Evolutionary conservation across 1,284 basidiomycete genomes (phyloP).

Genomic region (Cryptococcus maquisensis): DNA sequence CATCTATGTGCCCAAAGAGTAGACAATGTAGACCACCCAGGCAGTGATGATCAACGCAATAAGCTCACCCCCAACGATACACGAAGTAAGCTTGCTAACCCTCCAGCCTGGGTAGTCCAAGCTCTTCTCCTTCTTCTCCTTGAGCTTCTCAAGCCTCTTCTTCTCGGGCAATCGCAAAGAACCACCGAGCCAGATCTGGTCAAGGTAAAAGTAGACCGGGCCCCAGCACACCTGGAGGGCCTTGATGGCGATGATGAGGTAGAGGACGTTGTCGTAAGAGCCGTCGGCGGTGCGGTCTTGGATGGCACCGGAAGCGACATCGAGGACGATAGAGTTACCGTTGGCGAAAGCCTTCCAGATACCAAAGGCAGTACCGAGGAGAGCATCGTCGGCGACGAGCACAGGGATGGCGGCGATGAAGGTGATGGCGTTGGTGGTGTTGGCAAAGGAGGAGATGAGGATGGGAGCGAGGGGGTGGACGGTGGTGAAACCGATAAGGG

Average conservation of each 20-base stretch:
- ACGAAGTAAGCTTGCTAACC: conserved; percentile 13
- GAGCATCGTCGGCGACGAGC: conserved; percentile 42
- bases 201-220: conserved; percentile 40
- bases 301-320: conserved; percentile 48
- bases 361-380: conserved; percentile 50
- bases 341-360: conserved; percentile 50
- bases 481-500: conserved; percentile 46
- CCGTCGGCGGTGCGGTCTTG: conserved; percentile 44
- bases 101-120: conserved; percentile 22
- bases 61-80: conserved; percentile 14
- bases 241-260: conserved; percentile 51
- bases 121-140: conserved; percentile 15
- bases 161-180: conserved; percentile 41
- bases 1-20: conserved; percentile 25
- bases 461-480: conserved; percentile 48
- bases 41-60: conserved; percentile 24
- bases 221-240: conserved; percentile 44
- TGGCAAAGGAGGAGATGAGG: conserved; percentile 44
- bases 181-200: conserved; percentile 39
- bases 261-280: conserved; percentile 47
- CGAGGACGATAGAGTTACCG: conserved; percentile 42
- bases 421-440: conserved; percentile 45
- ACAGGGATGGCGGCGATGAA: conserved; percentile 50
- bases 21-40: conserved; percentile 35
- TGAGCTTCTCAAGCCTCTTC: conserved; percentile 25